Base-by-base conservation (phyloP, 2,329 filamentous ascomycete genomes). In the Ophiocordyceps sinensis region DNA sequence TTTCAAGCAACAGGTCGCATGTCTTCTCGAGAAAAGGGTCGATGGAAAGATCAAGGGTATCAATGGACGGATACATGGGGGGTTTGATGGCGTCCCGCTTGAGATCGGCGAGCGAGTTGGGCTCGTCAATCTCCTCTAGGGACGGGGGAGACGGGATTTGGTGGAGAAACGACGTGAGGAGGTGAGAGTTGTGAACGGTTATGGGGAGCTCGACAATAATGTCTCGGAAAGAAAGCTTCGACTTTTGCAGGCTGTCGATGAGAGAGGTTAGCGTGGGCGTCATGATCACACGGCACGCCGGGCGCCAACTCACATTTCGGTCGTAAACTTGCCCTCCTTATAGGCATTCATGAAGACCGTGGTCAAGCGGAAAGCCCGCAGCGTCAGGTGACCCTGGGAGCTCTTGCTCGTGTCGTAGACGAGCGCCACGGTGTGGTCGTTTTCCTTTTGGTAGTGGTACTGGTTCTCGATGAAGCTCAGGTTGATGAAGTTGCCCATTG, bases 21-120 rank as follows among this genome's bases (percentile, higher is more conserved):
- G 89, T 94, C 77, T 95, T 94, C 74, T 96, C 89, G 38, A 98
- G 79, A 73, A 93, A 94, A 28, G 91, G 91, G 61, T 98, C 91
- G 63, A 96, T 93, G 49, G 83, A 85, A 47, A 98, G 79, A 53
- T 94, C 86, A 44, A 98, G 79, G 49, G 78, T 79, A 56, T 95
- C 88, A 60, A 87, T 80, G 57, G 93, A 94, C 41, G 89, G 89
- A 57, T 84, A 80, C 39, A 95, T 75, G 36, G 85, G 82, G 41
- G 70, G 62, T 57, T 65, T 64, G 49, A 71, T 55, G 61, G 77
- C 59, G 54, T 83, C 75, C 52, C 75, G 71, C 56, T 77, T 75
- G 52, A 95, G 77, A 44, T 88, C 84, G 47, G 81, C 73, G 51
- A 94, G 75, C 48, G 85, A 89, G 37, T 77, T 67, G 19, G 91